Evolutionary conservation across 352 stramenopile species (phyloP), one percentile per base, ranked within the genome.

Genomic region (Globisporangium spiculum): DNA sequence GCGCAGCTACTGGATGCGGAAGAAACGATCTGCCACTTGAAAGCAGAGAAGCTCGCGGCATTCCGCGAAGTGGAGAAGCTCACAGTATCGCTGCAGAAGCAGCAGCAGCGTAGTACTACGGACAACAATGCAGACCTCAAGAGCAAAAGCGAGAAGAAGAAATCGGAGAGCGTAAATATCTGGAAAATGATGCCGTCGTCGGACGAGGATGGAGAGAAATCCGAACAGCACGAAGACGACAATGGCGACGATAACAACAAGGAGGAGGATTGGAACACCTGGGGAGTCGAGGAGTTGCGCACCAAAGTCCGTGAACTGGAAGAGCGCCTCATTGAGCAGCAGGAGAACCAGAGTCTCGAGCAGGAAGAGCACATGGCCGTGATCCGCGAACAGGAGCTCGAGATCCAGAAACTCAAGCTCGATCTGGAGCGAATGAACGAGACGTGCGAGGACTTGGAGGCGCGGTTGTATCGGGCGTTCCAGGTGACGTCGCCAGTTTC

Each of bases 11-110:
- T 94, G 61, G 76, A 88, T 59, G 79, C 81, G 7, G 86, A 94
- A 56, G 84, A 94, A 66, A 81, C 79, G 4, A 91, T 92, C 50
- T 87, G 81, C 68, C 86, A 94, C 72, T 73, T 94, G 10, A 81
- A 86, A 61, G 83, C 84, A 0, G 86, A 94, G 78, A 91, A 90
- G 34, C 67, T 84, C 10, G 76, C 81, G 14, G 78, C 85, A 7
- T 67, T 80, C 66, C 74, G 84, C 20, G 67, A 85, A 24, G 75
- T 88, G 16, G 84, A 94, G 74, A 76, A 72, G n/a, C 73, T 92
- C 22, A 76, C 73, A 26, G 26, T 61, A 24, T 57, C 62, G 20
- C 60, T 64, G 63, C 22, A 52, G 36, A 36, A 53, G 26, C 18
- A 36, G 18, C 14, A 62, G 34, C 44, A 71, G 30, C 30, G 60